phyloP scores from a whole-genome alignment of 1,139 yeast genomes.

The Geotrichum bryndzae region DNA sequence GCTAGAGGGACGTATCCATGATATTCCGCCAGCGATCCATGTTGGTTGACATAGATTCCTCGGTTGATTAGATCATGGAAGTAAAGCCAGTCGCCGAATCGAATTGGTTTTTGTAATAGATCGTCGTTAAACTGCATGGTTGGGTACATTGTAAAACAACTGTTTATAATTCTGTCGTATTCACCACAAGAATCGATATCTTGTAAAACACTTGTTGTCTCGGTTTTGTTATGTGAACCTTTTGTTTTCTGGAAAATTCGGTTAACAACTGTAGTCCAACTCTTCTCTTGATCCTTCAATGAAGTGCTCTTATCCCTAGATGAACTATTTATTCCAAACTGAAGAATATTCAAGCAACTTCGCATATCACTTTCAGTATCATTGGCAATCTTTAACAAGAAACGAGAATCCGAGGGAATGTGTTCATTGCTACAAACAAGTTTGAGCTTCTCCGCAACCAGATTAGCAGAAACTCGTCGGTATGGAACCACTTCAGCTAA shows the following conservation, averaged over 20 bases:
- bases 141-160: constrained; percentile 65
- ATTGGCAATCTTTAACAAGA: constrained; percentile 54
- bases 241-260: constrained; percentile 25
- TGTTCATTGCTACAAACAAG: constrained; percentile 48
- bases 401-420: constrained; percentile 35
- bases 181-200: constrained; percentile 44
- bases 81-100: constrained; percentile 69
- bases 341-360: constrained; percentile 77
- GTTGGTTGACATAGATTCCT: constrained; percentile 39
- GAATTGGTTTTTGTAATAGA: constrained; percentile 55
- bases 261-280: constrained; percentile 27
- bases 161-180: constrained; percentile 57
- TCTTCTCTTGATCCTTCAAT: constrained; percentile 24
- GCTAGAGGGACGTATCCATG: constrained; percentile 55
- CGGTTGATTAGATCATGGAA: constrained; percentile 53
- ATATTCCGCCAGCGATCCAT: constrained; percentile 51
- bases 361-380: constrained; percentile 79
- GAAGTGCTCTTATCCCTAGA: constrained; percentile 2
- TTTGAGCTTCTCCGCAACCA: constrained; percentile 44
- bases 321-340: constrained; percentile 46
- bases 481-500: constrained; percentile 66
- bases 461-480: constrained; percentile 50
- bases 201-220: constrained; percentile 29
- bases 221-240: not conserved
- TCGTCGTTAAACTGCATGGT: constrained; percentile 57